Conservation (phyloP, 148 eudicot species). For the Rhododendron molle region DNA sequence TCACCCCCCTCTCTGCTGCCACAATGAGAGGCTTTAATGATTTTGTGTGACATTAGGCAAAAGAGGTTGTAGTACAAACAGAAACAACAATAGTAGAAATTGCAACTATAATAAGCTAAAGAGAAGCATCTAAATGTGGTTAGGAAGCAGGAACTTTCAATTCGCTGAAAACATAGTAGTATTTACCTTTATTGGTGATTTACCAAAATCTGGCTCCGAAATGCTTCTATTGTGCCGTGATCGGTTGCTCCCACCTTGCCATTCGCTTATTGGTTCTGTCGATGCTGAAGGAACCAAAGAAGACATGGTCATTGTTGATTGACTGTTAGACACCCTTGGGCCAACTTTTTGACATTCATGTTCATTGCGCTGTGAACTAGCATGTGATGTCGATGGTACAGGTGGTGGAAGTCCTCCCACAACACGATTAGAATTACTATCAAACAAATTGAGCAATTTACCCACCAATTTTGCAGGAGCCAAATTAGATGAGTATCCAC, state of each 20-base stretch:
- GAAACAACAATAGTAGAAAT: not conserved
- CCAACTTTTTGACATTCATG: constrained; percentile 30
- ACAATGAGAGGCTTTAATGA: not conserved
- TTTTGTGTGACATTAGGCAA: not conserved
- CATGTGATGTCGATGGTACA: constrained; percentile 32
- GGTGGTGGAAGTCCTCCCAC: constrained; percentile 77
- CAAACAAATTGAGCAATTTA: constrained; percentile 61
- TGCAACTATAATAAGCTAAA: not conserved
- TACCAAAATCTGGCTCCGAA: constrained; percentile 73
- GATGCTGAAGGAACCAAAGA: constrained; percentile 57
- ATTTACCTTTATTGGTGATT: constrained; percentile 60
- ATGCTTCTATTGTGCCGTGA: constrained; percentile 60
- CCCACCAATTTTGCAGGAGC: constrained; percentile 63
- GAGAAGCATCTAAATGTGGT: not conserved
- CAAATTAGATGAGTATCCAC: constrained; percentile 61
- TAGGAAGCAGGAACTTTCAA: not conserved
- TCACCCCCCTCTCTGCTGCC: not conserved
- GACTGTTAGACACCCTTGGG: constrained; percentile 57
- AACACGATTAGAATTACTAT: constrained; percentile 66
- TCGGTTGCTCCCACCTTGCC: constrained; percentile 37
- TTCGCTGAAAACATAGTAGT: not conserved
- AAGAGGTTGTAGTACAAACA: not conserved
- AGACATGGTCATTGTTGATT: constrained; percentile 77
- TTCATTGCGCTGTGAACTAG: constrained; percentile 34
- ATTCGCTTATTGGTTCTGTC: constrained; percentile 52